Evolutionary conservation across 805 yeast species (phyloP).

Genomic region (Ogataea zsoltii): DNA sequence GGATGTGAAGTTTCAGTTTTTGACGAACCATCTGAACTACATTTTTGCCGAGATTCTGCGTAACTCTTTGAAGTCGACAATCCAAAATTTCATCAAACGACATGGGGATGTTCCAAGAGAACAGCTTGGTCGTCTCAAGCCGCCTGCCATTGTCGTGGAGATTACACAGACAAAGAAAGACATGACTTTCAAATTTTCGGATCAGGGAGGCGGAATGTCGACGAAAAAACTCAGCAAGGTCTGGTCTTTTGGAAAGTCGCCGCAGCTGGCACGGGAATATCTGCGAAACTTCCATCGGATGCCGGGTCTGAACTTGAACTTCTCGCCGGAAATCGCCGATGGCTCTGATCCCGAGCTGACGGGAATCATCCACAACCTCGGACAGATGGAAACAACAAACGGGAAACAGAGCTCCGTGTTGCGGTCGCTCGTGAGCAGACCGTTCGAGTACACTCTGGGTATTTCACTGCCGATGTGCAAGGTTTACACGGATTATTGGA

Average conservation of each 20-base stretch:
- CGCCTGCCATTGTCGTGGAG: constrained; percentile 78
- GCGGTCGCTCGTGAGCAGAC: constrained; percentile 64
- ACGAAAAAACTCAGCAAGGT: constrained; percentile 58
- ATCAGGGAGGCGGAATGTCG: constrained; percentile 86
- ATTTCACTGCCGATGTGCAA: constrained; percentile 91
- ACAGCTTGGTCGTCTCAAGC: constrained; percentile 29
- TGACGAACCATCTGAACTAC: constrained; percentile 84
- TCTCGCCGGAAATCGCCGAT: constrained; percentile 22
- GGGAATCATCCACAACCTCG: constrained; percentile 33
- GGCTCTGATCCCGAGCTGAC: constrained; percentile 13
- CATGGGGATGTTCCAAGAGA: constrained; percentile 16
- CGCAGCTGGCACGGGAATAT: constrained; percentile 57
- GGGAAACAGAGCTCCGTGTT: constrained; percentile 50
- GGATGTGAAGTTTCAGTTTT: constrained; percentile 72
- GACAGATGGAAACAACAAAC: constrained; percentile 32
- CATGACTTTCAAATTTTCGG: constrained; percentile 77
- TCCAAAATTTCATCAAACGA: constrained; percentile 43
- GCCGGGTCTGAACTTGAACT: constrained; percentile 56
- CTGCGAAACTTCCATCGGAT: constrained; percentile 66
- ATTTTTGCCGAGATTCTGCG: constrained; percentile 84
- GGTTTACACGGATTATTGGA: constrained; percentile 96
- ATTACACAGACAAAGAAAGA: constrained; percentile 66
- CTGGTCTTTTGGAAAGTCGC: constrained; percentile 86
- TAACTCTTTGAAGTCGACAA: constrained; percentile 82
- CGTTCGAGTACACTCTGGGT: constrained; percentile 75